Evolutionary conservation across 306 rosid genomes (phyloP), one percentile per base, ranked within the genome.

Genomic region (Vigna unguiculata): DNA sequence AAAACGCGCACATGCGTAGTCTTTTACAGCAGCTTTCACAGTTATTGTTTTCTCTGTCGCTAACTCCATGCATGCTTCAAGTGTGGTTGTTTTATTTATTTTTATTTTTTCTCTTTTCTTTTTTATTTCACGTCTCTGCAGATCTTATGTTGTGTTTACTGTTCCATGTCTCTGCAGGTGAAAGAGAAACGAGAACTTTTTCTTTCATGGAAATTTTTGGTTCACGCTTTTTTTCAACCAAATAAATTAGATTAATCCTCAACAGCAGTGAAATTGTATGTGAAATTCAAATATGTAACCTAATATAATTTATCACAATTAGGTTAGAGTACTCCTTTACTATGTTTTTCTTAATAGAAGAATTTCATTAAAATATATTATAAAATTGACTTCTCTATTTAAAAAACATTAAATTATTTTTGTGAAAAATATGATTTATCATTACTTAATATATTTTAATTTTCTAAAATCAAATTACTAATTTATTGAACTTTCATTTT

Each of bases 21-120:
- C 36, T 69, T 43, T 48, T 46, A n/a, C 4, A 48, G 72, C 77
- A 69, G 77, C 77, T 68, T 68, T 77, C 15, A 14, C 81, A 55
- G 59, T 28, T 67, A 3, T 43, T 52, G 48, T 17, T 9, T 54
- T 13, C 30, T 55, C 60, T 67, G 81, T 61, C 75, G 14, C 75
- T 4, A 25, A 43, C 68, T 25, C 58, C 63, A 34, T 41, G 52
- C 75, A 46, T 65, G 54, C 48, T 14, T 43, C 4, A 11, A 40
- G 4, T 40, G 15, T n/a, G 22, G n/a, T 21, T 53, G 36, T 67
- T 55, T 77, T 54, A 53, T 13, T 67, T 25, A 53, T 17, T 67
- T 25, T 2, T 41, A 4, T n/a, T 2, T 6, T 46, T 15, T n/a
- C 54, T 2, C n/a, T n/a, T n/a, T n/a, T n/a, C n/a, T n/a, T n/a